Conservation (phyloP, 805 yeast species). For the Spathaspora hagerdaliae region DNA sequence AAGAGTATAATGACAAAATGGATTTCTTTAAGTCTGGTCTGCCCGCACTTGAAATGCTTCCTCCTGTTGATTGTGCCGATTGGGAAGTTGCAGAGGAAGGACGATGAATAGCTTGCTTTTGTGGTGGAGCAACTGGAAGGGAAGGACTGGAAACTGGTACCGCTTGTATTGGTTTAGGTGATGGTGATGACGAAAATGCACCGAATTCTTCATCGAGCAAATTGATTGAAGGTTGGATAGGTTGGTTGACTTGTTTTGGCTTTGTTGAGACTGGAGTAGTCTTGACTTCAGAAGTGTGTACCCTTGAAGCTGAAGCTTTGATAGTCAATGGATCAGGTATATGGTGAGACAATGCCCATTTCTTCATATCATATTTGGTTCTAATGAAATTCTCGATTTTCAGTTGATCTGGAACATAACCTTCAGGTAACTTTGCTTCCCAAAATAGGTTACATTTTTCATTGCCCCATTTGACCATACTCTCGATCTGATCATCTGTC, state of each 20-base stretch:
- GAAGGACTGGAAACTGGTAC: neutral
- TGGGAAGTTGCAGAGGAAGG: conserved; percentile 12
- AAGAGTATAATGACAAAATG: conserved; percentile 80
- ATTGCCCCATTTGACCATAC: conserved; percentile 86
- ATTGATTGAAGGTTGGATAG: conserved; percentile 6
- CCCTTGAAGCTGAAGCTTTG: neutral
- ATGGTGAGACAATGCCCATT: conserved; percentile 65
- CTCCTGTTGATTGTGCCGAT: conserved; percentile 35
- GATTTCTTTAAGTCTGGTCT: conserved; percentile 91
- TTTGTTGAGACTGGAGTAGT: neutral
- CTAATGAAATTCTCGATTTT: conserved; percentile 87
- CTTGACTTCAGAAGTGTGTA: neutral
- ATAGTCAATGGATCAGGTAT: conserved; percentile 59
- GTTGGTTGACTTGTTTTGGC: conserved; percentile 2
- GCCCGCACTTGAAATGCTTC: conserved; percentile 19
- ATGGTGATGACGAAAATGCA: conserved; percentile 26
- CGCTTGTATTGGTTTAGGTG: conserved; percentile 7
- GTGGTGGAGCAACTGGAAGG: neutral
- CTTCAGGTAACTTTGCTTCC: conserved; percentile 73
- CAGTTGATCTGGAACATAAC: conserved; percentile 74
- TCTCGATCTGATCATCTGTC: conserved; percentile 87
- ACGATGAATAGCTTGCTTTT: neutral
- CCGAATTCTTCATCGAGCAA: conserved; percentile 42
- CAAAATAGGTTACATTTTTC: conserved; percentile 72
- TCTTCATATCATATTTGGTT: conserved; percentile 85